Conservation (phyloP, 768 basidiomycete species). For the Podaxis pistillaris region DNA sequence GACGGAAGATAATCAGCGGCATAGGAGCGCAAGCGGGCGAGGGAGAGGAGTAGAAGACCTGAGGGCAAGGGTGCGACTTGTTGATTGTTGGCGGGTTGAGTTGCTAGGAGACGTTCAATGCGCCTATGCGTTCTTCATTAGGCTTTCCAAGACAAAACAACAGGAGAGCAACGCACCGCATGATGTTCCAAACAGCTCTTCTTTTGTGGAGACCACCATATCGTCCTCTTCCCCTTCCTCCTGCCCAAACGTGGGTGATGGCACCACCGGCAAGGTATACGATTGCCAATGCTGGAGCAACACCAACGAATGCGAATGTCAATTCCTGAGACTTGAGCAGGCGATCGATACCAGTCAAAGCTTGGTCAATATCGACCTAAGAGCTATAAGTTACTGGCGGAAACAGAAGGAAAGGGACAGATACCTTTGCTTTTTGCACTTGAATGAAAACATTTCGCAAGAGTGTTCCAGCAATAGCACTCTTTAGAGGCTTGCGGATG, state of each 20-base stretch:
- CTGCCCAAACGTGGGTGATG: constrained; percentile 46
- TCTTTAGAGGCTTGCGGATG: constrained; percentile 83
- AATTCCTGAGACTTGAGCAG: constrained; percentile 91
- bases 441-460: constrained; percentile 87
- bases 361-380: constrained; percentile 90
- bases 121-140: constrained; percentile 36
- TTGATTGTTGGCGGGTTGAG: constrained; percentile 6
- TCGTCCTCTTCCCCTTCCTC: constrained; percentile 44
- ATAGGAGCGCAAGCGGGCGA: constrained; percentile 64
- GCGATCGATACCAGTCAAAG: constrained; percentile 88
- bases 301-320: constrained; percentile 95
- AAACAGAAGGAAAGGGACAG: not conserved
- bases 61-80: constrained; percentile 56
- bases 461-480: constrained; percentile 76
- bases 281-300: constrained; percentile 84
- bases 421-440: constrained; percentile 91
- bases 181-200: constrained; percentile 62
- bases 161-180: constrained; percentile 47
- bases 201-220: constrained; percentile 59
- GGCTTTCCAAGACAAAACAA: not conserved
- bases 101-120: constrained; percentile 65
- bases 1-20: constrained; percentile 56
- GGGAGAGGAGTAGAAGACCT: constrained; percentile 71
- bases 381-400: not conserved
- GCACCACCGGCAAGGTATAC: constrained; percentile 67